Base-by-base conservation (phyloP, 2,329 filamentous ascomycete species). In the Fusarium nurragi region DNA sequence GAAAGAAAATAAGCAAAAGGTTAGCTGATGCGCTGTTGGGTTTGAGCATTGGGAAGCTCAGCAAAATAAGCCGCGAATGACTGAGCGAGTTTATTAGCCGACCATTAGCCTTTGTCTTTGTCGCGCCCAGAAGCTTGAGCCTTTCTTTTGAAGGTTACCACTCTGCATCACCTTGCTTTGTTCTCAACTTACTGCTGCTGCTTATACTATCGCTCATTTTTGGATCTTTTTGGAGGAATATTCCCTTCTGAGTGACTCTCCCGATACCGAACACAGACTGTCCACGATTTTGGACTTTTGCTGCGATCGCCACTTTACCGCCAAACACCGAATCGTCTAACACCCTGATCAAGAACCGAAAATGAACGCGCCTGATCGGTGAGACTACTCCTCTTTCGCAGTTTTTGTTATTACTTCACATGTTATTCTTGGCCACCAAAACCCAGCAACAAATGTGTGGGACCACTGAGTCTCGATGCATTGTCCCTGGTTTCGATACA, bases 301-400 rank as follows among this genome's bases (percentile, higher is more conserved):
- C 46, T 49, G 34, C 34, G 13, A 66, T 67, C 59, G 50, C 49
- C 63, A 64, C 58, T 41, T 63, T 67, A 67, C 64, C 64, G 59
- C 64, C 64, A 50, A 60, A 67, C 45, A n/a, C 28, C 34, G 16
- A 60, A 30, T 36, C 39, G 36, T 34, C 40, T 52, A 51, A 57
- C 45, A 58, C 26, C 21, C 22, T 6, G 21, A 38, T 23, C 18
- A 50, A 48, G 22, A 54, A 38, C 18, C 37, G 10, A 81, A 68
- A 25, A 86, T 86, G 84, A 86, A 86, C 77, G 84, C 84, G 13
- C 84, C 84, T 18, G 84, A 86, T 72, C 78, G 84, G 84, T 86
- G 67, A 75, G 83, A 77, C 36, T 8, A 14, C 14, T 48, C 16
- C 45, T 43, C 45, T 50, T 32, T 40, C 21, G 44, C 28, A 34